Conservation (phyloP, 2,329 filamentous ascomycete species). For the Colletotrichum brevisporum region DNA sequence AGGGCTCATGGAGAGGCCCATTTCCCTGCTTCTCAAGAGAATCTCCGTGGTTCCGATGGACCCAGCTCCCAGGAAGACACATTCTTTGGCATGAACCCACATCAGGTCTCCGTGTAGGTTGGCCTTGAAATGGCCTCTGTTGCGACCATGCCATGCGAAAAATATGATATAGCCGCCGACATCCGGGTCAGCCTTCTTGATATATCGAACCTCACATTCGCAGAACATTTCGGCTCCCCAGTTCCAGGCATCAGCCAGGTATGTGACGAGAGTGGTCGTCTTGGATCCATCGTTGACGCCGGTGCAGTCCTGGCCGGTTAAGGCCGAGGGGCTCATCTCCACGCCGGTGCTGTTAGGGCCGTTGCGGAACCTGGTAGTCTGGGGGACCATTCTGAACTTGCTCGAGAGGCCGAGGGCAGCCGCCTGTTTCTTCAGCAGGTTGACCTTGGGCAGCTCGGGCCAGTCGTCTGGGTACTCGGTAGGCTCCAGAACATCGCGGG, state of each 20-base stretch:
- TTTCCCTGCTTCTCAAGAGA: slow-evolving; percentile 70
- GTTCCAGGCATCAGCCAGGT: slow-evolving; percentile 79
- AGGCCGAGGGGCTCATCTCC: slow-evolving; percentile 71
- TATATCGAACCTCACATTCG: slow-evolving; percentile 75
- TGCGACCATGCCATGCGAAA: slow-evolving; percentile 74
- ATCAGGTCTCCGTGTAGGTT: slow-evolving; percentile 72
- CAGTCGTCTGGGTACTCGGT: slow-evolving; percentile 69
- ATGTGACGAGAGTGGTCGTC: slow-evolving; percentile 76
- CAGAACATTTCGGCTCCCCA: slow-evolving; percentile 81
- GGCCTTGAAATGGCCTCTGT: slow-evolving; percentile 67
- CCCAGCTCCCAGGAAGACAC: slow-evolving; percentile 77
- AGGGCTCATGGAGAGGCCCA: slow-evolving; percentile 71
- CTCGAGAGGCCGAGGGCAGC: slow-evolving; percentile 62
- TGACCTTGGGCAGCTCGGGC: slow-evolving; percentile 70
- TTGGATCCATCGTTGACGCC: slow-evolving; percentile 79
- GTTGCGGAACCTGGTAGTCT: slow-evolving; percentile 74
- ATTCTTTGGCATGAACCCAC: slow-evolving; percentile 76
- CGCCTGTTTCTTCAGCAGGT: slow-evolving; percentile 71
- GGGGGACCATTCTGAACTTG: slow-evolving; percentile 69
- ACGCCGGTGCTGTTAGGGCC: slow-evolving; percentile 76
- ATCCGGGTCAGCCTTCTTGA: slow-evolving; percentile 64
- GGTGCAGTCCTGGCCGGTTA: slow-evolving; percentile 74
- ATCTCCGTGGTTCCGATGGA: slow-evolving; percentile 77
- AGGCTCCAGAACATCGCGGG: slow-evolving; percentile 70
- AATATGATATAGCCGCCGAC: slow-evolving; percentile 73